phyloP scores from a whole-genome alignment of 2,329 filamentous ascomycete genomes.

The Periconia sp. region DNA sequence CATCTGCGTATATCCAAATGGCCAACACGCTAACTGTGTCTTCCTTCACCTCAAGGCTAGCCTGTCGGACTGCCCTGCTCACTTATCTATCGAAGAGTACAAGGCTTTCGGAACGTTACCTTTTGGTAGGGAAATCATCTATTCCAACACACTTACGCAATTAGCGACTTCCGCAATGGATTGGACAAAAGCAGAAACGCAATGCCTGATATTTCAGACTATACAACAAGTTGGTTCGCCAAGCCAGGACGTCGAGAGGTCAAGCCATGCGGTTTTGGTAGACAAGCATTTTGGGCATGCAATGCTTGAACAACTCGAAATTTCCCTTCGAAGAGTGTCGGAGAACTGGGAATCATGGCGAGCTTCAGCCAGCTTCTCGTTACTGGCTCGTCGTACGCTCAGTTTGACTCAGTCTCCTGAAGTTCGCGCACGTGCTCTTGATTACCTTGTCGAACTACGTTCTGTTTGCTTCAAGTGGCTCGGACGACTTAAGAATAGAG shows the following conservation, averaged over 20 bases:
- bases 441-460: background rate
- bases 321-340: background rate
- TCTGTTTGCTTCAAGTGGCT: background rate
- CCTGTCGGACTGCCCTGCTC: too few relatives aligned
- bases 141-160: conserved; percentile 32
- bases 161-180: conserved; percentile 32
- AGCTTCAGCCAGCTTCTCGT: background rate
- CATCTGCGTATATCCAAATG: too few relatives aligned
- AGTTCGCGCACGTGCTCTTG: background rate
- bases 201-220: conserved; percentile 51
- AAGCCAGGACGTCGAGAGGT: conserved; percentile 18
- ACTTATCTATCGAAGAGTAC: too few relatives aligned
- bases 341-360: conserved; percentile 34
- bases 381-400: background rate
- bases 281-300: conserved; percentile 34
- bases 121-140: conserved; percentile 54
- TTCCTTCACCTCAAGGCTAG: too few relatives aligned
- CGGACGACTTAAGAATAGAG: too few relatives aligned
- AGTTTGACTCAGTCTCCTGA: background rate
- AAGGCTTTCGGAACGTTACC: conserved; percentile 51
- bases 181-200: conserved; percentile 52
- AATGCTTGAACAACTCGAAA: conserved; percentile 5
- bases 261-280: conserved; percentile 37
- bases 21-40: too few relatives aligned
- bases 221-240: conserved; percentile 50